Evolutionary conservation across 2,329 filamentous ascomycete genomes (phyloP).

Genomic region (Xylariales sp.): DNA sequence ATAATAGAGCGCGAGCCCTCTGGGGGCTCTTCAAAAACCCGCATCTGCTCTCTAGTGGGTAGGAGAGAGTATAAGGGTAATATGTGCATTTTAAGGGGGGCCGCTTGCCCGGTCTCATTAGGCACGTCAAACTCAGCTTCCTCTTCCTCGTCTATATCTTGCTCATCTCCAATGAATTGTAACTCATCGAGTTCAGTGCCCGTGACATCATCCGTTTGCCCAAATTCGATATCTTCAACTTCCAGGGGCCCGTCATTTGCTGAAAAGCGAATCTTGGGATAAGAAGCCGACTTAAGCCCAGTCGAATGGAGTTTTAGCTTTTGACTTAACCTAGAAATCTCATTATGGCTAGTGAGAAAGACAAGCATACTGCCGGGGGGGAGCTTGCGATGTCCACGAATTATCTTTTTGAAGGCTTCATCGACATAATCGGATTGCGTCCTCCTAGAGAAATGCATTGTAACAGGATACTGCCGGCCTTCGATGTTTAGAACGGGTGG

Average conservation of each 20-base stretch:
- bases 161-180: slow-evolving; percentile 60
- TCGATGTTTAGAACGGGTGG: slow-evolving; percentile 91
- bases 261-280: slow-evolving; percentile 78
- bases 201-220: slow-evolving; percentile 74
- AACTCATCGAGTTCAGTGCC: slow-evolving; percentile 70
- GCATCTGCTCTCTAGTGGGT: slow-evolving; percentile 88
- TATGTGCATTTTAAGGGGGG: slow-evolving; percentile 80
- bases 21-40: slow-evolving; percentile 87
- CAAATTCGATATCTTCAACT: slow-evolving; percentile 87
- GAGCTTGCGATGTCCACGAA: slow-evolving; percentile 86
- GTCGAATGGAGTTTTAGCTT: slow-evolving; percentile 76
- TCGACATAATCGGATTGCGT: slow-evolving; percentile 91
- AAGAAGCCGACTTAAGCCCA: slow-evolving; percentile 65
- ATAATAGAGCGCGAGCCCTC: slow-evolving; percentile 87
- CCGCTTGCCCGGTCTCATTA: slow-evolving; percentile 70
- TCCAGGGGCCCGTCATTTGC: slow-evolving; percentile 83
- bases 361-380: slow-evolving; percentile 92
- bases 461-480: slow-evolving; percentile 91
- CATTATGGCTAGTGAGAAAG: slow-evolving; percentile 92
- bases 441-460: slow-evolving; percentile 84
- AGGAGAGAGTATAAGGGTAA: slow-evolving; percentile 94
- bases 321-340: slow-evolving; percentile 87
- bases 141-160: slow-evolving; percentile 69
- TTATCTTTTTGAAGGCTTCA: slow-evolving; percentile 88
- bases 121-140: slow-evolving; percentile 75